phyloP scores from a whole-genome alignment of 2,329 filamentous ascomycete genomes.

The Paracamarosporium sp. region DNA sequence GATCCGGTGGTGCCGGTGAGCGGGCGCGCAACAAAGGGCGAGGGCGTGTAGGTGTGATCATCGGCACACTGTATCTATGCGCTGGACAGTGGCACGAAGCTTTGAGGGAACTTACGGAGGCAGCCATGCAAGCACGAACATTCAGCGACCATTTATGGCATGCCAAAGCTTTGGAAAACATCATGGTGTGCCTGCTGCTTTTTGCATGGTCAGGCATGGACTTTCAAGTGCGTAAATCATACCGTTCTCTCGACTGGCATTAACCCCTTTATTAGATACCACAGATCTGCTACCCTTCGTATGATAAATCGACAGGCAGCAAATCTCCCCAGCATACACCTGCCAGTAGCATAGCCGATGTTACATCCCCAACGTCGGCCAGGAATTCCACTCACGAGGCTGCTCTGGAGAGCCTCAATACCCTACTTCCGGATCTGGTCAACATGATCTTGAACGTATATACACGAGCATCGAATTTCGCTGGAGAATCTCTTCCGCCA shows the following conservation, averaged over 20 bases:
- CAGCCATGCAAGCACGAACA: slow-evolving; percentile 75
- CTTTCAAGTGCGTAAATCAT: slow-evolving; percentile 68
- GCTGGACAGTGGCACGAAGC: slow-evolving; percentile 91
- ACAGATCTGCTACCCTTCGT: slow-evolving; percentile 58
- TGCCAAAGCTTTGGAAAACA: slow-evolving; percentile 90
- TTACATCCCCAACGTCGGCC: slow-evolving; percentile 49
- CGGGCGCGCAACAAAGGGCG: slow-evolving; percentile 81
- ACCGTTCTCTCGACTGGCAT: neutral
- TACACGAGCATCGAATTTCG: slow-evolving; percentile 66
- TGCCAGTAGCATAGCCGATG: slow-evolving; percentile 46
- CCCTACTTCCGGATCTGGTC: slow-evolving; percentile 73
- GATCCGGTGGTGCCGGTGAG: slow-evolving; percentile 70
- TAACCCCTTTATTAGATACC: slow-evolving; percentile 54
- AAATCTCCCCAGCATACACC: slow-evolving; percentile 52
- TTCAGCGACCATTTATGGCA: slow-evolving; percentile 97
- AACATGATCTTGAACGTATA: slow-evolving; percentile 79
- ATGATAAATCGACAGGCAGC: slow-evolving; percentile 54
- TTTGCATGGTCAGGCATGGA: slow-evolving; percentile 84
- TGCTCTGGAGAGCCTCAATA: slow-evolving; percentile 57
- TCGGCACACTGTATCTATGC: slow-evolving; percentile 86
- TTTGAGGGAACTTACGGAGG: slow-evolving; percentile 81
- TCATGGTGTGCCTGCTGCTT: slow-evolving; percentile 81
- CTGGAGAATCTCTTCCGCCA: slow-evolving; percentile 73
- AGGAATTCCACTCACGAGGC: slow-evolving; percentile 50
- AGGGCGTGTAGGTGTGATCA: slow-evolving; percentile 77